These are phyloP conservation scores for Primulina tabacum DNA, from an alignment of 257 asterid species.

Conservation along the genomic window DNA sequence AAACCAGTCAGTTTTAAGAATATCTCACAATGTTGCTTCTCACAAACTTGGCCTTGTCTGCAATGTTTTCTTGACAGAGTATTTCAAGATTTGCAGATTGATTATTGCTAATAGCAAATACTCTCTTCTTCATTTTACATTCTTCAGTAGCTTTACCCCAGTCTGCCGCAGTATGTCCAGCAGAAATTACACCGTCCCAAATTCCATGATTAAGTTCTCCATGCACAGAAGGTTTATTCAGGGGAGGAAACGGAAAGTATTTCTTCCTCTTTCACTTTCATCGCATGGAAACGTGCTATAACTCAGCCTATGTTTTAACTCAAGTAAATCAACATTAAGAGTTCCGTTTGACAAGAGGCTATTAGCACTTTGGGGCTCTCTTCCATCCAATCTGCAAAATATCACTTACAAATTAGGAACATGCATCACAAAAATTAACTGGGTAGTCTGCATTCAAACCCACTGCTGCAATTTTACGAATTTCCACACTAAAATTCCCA, in stretches of 20 bases:
- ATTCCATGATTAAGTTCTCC: not conserved
- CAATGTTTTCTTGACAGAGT: slow-evolving; percentile 25
- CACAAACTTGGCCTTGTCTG: slow-evolving; percentile 19
- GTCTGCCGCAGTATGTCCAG: slow-evolving; percentile 32
- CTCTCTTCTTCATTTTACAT: slow-evolving; percentile 26
- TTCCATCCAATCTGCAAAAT: slow-evolving; percentile 54
- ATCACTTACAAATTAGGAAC: slow-evolving; percentile 10
- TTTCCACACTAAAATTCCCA: slow-evolving; percentile 17
- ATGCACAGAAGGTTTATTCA: slow-evolving; percentile 10
- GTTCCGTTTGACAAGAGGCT: slow-evolving; percentile 30
- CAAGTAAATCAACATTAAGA: slow-evolving; percentile 33
- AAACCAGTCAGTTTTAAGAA: slow-evolving; percentile 13
- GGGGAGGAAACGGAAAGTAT: slow-evolving; percentile 11
- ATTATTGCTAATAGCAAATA: slow-evolving; percentile 18
- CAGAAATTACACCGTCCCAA: slow-evolving; percentile 12
- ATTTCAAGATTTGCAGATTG: slow-evolving; percentile 23
- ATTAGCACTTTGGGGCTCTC: slow-evolving; percentile 26
- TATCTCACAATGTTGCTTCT: slow-evolving; percentile 29
- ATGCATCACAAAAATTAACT: slow-evolving; percentile 7
- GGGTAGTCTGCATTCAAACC: slow-evolving; percentile 19
- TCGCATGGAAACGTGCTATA: slow-evolving; percentile 30
- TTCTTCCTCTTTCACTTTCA: slow-evolving; percentile 21
- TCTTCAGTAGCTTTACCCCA: slow-evolving; percentile 47
- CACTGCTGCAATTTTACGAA: slow-evolving; percentile 12
- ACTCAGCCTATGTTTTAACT: slow-evolving; percentile 39